These are phyloP conservation scores for Lagenidium sp. DNA, from an alignment of 352 stramenopile genomes.

Conservation along the genomic window DNA sequence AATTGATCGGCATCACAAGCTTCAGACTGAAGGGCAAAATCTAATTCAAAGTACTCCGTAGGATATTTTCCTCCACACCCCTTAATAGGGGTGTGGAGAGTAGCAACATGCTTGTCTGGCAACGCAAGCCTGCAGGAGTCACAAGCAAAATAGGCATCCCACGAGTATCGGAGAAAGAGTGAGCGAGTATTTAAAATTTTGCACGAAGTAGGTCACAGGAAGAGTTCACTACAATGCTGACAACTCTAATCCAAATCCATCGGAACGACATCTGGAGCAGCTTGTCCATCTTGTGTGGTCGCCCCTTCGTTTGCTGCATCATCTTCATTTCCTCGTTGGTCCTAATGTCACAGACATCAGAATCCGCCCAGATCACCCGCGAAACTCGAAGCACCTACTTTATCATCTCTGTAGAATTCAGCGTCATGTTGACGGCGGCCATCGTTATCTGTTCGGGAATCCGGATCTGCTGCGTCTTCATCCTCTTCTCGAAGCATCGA, in stretches of 20 bases:
- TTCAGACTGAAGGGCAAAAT: too few species aligned
- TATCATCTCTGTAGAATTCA: constrained; percentile 78
- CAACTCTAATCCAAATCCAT: constrained; percentile 61
- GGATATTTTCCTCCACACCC: too few species aligned
- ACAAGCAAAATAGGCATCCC: constrained; percentile 6
- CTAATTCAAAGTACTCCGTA: too few species aligned
- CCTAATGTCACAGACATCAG: too few species aligned
- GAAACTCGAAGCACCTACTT: constrained; percentile 30
- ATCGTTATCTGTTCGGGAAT: constrained; percentile 63
- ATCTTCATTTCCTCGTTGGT: constrained; percentile 44
- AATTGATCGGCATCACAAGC: too few species aligned
- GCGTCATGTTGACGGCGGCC: constrained; percentile 65
- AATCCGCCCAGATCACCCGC: too few species aligned
- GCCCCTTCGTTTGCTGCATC: constrained; percentile 20
- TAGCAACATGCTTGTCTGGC: too few species aligned
- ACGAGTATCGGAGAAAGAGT: constrained; percentile 2
- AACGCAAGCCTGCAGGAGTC: constrained; percentile 48
- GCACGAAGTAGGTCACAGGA: neutral
- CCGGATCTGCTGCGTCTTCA: constrained; percentile 58
- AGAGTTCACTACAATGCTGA: too few species aligned
- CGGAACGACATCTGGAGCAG: constrained; percentile 53
- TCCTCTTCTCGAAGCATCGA: constrained; percentile 73
- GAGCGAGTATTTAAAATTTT: neutral
- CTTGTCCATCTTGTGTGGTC: constrained; percentile 21
- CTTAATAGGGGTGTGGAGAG: too few species aligned